Evolutionary conservation across 345 rosid species (phyloP), one percentile per base, ranked within the genome.

Genomic region (Eutrema yunnanense): DNA sequence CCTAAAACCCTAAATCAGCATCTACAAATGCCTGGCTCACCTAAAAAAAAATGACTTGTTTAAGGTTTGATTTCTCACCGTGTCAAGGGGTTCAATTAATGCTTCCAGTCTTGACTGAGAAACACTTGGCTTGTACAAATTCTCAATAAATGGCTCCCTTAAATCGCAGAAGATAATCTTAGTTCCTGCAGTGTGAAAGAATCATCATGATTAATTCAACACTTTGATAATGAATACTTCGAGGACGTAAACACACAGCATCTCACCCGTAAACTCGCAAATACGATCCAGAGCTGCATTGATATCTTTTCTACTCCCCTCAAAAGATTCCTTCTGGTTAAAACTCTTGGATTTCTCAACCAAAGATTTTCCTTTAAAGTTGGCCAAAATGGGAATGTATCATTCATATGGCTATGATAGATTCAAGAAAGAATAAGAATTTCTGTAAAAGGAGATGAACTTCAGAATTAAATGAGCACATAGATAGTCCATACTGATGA

Each of bases 141-240:
- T 79, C 66, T 94, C 93, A 33, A 94, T 86, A 80, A 94, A 85
- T 43, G 90, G 87, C 72, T 86, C 97, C 86, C 88, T 82, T 78
- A 94, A 77, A 84, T 94, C 97, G 78, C 87, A 94, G 82, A 94
- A 94, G 72, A 94, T 79, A 72, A 90, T 88, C 79, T 91, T 94
- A 52, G 92, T 94, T 73, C 97, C 98, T 91, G 93, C 79, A 88
- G 50, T 36, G 63, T 41, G 47, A 44, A 30, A 50, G 38, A 55
- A 76, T 72, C 72, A 78, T 62, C 72, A 78, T 62, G 19, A 22
- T 47, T 62, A 44, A 10, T 30, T 27, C 52, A 32, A 10, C 63
- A 49, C 42, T 67, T 52, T 51, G 42, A 52, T 46, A 37, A 27
- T 50, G 38, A 49, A 43, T 51, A 9, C 55, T 44, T n/a, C 27